Evolutionary conservation across 1,284 basidiomycete genomes (phyloP).

Genomic region (Chondrostereum purpureum): DNA sequence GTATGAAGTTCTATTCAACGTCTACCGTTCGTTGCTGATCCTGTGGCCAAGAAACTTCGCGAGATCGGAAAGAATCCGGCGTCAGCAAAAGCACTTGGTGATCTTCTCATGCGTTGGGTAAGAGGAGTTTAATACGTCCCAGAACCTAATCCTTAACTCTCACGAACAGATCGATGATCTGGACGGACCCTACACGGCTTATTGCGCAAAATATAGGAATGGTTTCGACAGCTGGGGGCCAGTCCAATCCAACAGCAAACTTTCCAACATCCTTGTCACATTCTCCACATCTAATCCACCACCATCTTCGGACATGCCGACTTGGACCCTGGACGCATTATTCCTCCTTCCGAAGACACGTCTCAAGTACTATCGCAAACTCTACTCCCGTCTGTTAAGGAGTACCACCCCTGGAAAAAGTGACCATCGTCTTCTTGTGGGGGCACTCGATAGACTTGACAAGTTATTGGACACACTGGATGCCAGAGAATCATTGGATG

Average conservation of each 20-base stretch:
- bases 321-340: slow-evolving; percentile 84
- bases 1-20: slow-evolving; percentile 39
- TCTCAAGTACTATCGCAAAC: slow-evolving; percentile 88
- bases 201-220: slow-evolving; percentile 64
- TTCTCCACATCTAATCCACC: slow-evolving; percentile 66
- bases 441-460: slow-evolving; percentile 81
- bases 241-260: slow-evolving; percentile 68
- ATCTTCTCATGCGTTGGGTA: slow-evolving; percentile 97
- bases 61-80: slow-evolving; percentile 92
- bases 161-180: slow-evolving; percentile 79
- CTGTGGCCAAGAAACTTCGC: slow-evolving; percentile 68
- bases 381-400: slow-evolving; percentile 84
- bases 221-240: slow-evolving; percentile 85
- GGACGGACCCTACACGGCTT: slow-evolving; percentile 80
- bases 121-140: slow-evolving; percentile 18
- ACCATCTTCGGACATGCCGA: slow-evolving; percentile 35
- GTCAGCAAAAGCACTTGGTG: slow-evolving; percentile 92
- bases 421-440: slow-evolving; percentile 78
- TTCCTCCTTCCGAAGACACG: slow-evolving; percentile 84
- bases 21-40: slow-evolving; percentile 1
- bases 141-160: too few species aligned
- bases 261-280: slow-evolving; percentile 62
- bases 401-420: slow-evolving; percentile 84
- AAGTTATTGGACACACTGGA: slow-evolving; percentile 66
- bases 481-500: slow-evolving; percentile 40